Evolutionary conservation across 2,329 filamentous ascomycete genomes (phyloP).

Genomic region (Fusarium pininemorale): DNA sequence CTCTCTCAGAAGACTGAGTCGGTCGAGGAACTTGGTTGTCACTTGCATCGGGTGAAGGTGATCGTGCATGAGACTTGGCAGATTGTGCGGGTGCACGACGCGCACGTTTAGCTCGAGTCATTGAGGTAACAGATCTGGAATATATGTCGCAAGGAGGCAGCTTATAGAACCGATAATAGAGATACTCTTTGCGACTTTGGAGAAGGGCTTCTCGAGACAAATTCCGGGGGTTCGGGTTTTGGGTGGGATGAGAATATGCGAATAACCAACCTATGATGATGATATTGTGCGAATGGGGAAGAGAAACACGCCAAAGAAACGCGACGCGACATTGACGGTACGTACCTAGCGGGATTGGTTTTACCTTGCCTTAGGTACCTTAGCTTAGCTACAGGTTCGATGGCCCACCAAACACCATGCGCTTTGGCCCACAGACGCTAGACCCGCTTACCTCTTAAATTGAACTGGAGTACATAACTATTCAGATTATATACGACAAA

Average conservation of each 20-base stretch:
- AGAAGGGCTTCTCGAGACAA: background rate
- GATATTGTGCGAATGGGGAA: slow-evolving; percentile 38
- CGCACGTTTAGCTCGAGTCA: slow-evolving; percentile 45
- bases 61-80: slow-evolving; percentile 31
- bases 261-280: slow-evolving; percentile 34
- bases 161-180: background rate
- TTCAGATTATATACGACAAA: background rate
- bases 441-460: background rate
- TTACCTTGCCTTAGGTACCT: background rate
- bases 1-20: slow-evolving; percentile 32
- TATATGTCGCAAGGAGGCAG: background rate
- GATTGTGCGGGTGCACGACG: slow-evolving; percentile 41
- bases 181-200: slow-evolving; percentile 2
- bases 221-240: background rate
- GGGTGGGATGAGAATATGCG: background rate
- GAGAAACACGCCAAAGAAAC: slow-evolving; percentile 41
- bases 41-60: slow-evolving; percentile 30
- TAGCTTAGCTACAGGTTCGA: background rate
- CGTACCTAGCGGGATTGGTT: background rate
- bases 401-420: slow-evolving; percentile 30
- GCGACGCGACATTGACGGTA: slow-evolving; percentile 45
- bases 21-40: slow-evolving; percentile 24
- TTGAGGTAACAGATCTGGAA: slow-evolving; percentile 12
- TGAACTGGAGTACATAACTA: background rate
- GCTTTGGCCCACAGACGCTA: slow-evolving; percentile 24